phyloP scores from a whole-genome alignment of 2,329 filamentous ascomycete species.

The Seiridium cupressi region DNA sequence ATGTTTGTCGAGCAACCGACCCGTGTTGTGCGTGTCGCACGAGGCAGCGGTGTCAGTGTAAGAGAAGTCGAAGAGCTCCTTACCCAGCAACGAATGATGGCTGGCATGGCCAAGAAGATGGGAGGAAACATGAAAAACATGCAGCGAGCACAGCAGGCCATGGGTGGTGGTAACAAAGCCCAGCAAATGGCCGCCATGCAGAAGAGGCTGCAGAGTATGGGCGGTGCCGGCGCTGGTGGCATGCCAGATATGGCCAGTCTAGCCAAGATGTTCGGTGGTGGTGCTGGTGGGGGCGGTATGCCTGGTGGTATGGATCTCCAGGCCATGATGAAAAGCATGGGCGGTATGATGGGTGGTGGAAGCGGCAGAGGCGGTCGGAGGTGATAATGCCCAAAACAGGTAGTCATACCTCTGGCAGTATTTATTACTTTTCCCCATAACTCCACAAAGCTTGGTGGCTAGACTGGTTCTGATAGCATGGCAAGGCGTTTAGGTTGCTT shows the following conservation, averaged over 20 bases:
- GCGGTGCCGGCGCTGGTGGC: constrained; percentile 62
- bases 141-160: constrained; percentile 86
- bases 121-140: constrained; percentile 97
- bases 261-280: constrained; percentile 86
- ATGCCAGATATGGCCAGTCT: constrained; percentile 84
- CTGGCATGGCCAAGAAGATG: constrained; percentile 98
- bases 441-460: constrained; percentile 1
- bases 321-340: constrained; percentile 75
- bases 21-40: constrained; percentile 87
- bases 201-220: constrained; percentile 91
- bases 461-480: constrained; percentile 15
- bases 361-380: constrained; percentile 29
- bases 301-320: constrained; percentile 74
- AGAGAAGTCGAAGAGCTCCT: constrained; percentile 92
- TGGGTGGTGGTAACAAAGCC: constrained; percentile 87
- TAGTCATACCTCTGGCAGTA: neutral
- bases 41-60: constrained; percentile 86
- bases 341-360: constrained; percentile 48
- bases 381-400: constrained; percentile 8
- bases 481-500: constrained; percentile 20
- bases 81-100: constrained; percentile 99
- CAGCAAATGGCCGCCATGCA: constrained; percentile 98
- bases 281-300: constrained; percentile 66
- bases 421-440: too few relatives aligned
- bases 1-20: constrained; percentile 90